Base-by-base conservation (phyloP, 345 rosid species). In the Firmiana major region DNA sequence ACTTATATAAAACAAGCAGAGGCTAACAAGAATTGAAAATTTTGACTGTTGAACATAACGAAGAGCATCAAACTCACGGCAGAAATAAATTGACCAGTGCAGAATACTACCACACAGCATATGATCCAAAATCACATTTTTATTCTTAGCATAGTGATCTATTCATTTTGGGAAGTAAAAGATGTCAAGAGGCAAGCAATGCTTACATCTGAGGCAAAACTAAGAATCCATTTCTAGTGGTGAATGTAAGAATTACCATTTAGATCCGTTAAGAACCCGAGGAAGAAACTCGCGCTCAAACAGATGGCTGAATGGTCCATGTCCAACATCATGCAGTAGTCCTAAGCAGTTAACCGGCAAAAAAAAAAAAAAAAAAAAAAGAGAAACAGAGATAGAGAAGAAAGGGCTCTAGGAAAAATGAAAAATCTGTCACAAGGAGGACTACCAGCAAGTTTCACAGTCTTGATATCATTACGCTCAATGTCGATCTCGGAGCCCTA, bases 251-350 rank as follows among this genome's bases (percentile, higher is more conserved):
- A 68, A 55, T 68, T 78, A 89, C 94, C 95, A 91, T 70, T 79
- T 81, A 54, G 67, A 46, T 55, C 82, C 86, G 68, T 46, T 67
- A 48, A 83, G 71, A 68, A 91, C 87, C 74, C 21, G 84, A 7
- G 95, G 95, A 78, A 91, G 91, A 85, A 91, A 89, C 66, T 57
- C 88, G 12, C 84, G 83, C 81, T 91, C 93, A 83, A 91, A 91
- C 80, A 87, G 21, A 82, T 91, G 93, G 77, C 93, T 91, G 81
- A 91, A 89, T n/a, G 95, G 95, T 31, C 95, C 95, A 83, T 91
- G 93, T 63, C 95, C 95, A 76, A 91, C 87, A 84, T 91, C 95
- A 81, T 91, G 95, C 81, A 91, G 82, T 38, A 91, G 85, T 79
- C 95, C 95, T 89, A 73, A 46, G 76, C n/a, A 78, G 38, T 31